phyloP scores from a whole-genome alignment of 306 rosid genomes.

The Inga laurina region DNA sequence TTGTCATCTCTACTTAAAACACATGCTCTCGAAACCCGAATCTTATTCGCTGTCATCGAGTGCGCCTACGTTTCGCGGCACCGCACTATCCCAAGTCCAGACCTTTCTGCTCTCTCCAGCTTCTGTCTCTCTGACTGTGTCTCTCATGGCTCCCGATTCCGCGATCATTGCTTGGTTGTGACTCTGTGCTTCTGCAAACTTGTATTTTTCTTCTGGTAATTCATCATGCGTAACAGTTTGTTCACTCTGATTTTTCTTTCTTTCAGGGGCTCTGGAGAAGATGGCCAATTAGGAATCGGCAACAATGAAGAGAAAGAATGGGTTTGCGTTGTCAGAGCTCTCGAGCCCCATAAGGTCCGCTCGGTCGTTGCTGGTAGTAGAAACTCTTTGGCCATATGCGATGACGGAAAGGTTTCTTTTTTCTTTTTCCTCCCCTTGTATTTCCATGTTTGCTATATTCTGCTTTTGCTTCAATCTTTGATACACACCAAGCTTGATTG shows the following conservation, averaged over 20 bases:
- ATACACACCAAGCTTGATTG: neutral
- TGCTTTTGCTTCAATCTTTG: neutral
- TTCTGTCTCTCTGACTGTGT: neutral
- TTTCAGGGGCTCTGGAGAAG: constrained; percentile 97
- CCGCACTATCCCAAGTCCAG: neutral
- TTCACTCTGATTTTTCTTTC: neutral
- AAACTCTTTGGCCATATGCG: constrained; percentile 86
- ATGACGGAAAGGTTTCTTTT: constrained; percentile 73
- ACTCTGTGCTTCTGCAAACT: neutral
- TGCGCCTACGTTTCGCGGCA: too few species aligned
- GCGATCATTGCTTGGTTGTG: constrained; percentile 44
- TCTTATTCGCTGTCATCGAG: too few species aligned
- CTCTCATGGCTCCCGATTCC: constrained; percentile 39
- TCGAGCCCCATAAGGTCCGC: constrained; percentile 50
- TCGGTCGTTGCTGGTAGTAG: constrained; percentile 95
- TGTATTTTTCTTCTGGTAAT: neutral
- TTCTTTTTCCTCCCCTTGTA: neutral
- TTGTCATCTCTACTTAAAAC: neutral
- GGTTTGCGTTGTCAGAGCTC: constrained; percentile 62
- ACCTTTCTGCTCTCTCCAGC: neutral
- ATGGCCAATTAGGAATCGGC: constrained; percentile 89
- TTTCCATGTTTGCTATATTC: neutral
- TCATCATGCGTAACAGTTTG: neutral
- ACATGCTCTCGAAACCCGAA: too few species aligned
- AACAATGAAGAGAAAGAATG: constrained; percentile 74